Evolutionary conservation across 176 grass and related monocot species (phyloP).

Genomic region (Aegilops bicornis): DNA sequence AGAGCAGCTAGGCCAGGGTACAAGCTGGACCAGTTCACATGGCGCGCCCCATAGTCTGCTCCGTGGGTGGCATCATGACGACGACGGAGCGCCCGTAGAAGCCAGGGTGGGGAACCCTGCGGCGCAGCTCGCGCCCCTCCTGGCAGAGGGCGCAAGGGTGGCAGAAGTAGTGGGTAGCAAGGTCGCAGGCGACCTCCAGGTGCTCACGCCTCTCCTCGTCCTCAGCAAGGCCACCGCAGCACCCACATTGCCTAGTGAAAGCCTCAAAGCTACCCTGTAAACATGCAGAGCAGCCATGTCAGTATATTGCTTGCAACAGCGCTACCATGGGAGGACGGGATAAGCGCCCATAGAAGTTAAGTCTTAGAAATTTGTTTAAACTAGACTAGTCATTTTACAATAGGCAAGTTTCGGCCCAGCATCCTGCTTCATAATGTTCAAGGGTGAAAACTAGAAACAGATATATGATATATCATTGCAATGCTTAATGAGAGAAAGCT

Average conservation of each 20-base stretch:
- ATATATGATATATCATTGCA: constrained; percentile 6
- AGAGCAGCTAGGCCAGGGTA: background rate
- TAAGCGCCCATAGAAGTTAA: background rate
- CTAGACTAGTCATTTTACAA: background rate
- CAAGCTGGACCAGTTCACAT: constrained; percentile 22
- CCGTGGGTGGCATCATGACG: constrained; percentile 72
- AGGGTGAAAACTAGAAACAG: background rate
- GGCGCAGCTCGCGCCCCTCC: constrained; percentile 79
- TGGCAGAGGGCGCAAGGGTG: constrained; percentile 88
- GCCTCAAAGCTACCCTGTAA: constrained; percentile 82
- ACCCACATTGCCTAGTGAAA: constrained; percentile 67
- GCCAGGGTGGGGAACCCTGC: constrained; percentile 71
- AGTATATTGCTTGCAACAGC: background rate
- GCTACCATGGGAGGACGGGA: background rate
- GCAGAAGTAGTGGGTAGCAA: constrained; percentile 73
- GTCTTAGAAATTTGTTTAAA: background rate
- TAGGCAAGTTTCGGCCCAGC: background rate
- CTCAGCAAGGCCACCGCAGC: constrained; percentile 31
- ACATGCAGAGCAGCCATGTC: background rate
- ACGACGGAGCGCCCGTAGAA: constrained; percentile 51
- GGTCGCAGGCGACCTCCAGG: constrained; percentile 63
- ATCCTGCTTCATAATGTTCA: background rate
- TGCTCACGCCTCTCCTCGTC: constrained; percentile 57
- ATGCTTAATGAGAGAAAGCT: constrained; percentile 17
- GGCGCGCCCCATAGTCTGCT: constrained; percentile 79